Evolutionary conservation across 2,329 filamentous ascomycete genomes (phyloP).

Genomic region (Ampelomyces quisqualis): DNA sequence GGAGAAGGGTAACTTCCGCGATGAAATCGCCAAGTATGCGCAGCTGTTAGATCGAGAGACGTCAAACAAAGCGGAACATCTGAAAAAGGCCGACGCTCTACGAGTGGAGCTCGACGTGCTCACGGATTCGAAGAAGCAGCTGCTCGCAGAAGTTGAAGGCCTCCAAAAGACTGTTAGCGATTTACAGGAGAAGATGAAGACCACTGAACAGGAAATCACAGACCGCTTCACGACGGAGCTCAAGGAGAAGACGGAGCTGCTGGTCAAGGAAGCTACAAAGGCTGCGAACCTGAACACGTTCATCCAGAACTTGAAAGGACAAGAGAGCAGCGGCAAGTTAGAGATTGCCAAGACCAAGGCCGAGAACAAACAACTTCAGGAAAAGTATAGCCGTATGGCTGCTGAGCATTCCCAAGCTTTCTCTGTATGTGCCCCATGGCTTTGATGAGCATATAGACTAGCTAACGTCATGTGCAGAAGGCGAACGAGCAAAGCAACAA

Average conservation of each 20-base stretch:
- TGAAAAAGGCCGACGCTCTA: conserved; percentile 10
- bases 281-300: conserved; percentile 12
- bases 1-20: conserved; percentile 30
- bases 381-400: conserved; percentile 26
- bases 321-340: conserved; percentile 12
- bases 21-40: conserved; percentile 25
- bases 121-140: conserved; percentile 17
- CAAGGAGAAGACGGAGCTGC: conserved; percentile 14
- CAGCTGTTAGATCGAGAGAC: conserved; percentile 16
- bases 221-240: conserved; percentile 21
- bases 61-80: conserved; percentile 8
- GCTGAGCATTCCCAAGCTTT: conserved; percentile 24
- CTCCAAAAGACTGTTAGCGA: conserved; percentile 17
- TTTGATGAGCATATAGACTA: too few relatives aligned
- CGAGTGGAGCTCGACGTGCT: conserved; percentile 20
- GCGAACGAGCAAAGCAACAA: conserved; percentile 22
- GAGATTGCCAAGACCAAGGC: conserved; percentile 23
- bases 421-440: conserved; percentile 14
- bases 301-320: conserved; percentile 14
- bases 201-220: conserved; percentile 13
- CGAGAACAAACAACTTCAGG: conserved; percentile 15
- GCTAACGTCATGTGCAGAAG: conserved; percentile 9
- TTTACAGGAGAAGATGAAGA: conserved; percentile 18
- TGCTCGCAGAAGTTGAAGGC: conserved; percentile 16
- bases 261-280: conserved; percentile 26